These are phyloP conservation scores for Candida dubliniensis DNA, from an alignment of 1,139 yeast species.

Conservation along the genomic window DNA sequence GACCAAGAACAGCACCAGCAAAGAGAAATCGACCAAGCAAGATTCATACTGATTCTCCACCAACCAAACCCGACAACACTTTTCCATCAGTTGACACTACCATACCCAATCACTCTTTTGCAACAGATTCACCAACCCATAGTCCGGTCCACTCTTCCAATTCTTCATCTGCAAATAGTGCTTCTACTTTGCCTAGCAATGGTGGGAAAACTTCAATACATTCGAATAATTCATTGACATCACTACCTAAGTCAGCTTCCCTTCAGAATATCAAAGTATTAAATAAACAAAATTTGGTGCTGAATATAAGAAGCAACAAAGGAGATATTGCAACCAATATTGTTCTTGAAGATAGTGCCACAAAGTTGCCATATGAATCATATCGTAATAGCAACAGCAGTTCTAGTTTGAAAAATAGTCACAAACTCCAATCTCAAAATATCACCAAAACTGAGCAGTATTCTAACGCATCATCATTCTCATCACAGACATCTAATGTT, in stretches of 20 bases:
- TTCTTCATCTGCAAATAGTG: constrained; percentile 1
- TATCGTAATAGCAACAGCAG: constrained; percentile 12
- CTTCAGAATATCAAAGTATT: constrained; percentile 23
- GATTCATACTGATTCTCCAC: constrained; percentile 8
- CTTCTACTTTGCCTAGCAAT: neutral
- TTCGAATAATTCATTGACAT: constrained; percentile 11
- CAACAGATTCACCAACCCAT: neutral
- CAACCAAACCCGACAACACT: constrained; percentile 2
- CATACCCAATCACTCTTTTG: neutral
- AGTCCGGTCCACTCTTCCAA: neutral
- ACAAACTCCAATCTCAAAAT: constrained; percentile 12
- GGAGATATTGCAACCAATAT: constrained; percentile 37
- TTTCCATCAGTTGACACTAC: constrained; percentile 1
- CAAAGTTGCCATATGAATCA: constrained; percentile 11
- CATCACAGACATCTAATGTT: constrained; percentile 11
- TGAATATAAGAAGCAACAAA: constrained; percentile 27
- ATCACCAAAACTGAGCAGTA: constrained; percentile 11
- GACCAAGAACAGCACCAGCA: constrained; percentile 44
- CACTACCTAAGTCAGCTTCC: constrained; percentile 20
- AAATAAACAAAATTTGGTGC: constrained; percentile 25
- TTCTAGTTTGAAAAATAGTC: constrained; percentile 9
- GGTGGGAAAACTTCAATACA: neutral
- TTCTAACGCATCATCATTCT: constrained; percentile 11
- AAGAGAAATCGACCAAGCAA: constrained; percentile 42
- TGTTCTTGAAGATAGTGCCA: constrained; percentile 17